Evolutionary conservation across 148 eudicot species (phyloP).

Genomic region (Cornus florida): DNA sequence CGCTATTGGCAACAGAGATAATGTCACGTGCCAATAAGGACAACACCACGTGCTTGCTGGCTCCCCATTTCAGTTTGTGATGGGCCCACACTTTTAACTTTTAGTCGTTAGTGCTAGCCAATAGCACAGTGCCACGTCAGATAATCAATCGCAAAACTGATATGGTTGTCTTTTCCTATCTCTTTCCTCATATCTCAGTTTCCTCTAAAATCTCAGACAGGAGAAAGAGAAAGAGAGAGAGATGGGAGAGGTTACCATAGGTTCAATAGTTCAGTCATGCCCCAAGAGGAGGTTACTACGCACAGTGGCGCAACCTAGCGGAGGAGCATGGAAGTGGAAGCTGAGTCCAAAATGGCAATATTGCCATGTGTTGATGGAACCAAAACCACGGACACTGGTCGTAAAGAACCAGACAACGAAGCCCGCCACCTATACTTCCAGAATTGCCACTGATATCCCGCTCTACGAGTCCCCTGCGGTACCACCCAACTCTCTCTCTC

Average conservation of each 20-base stretch:
- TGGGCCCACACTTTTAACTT: neutral
- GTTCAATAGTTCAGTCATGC: neutral
- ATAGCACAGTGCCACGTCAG: constrained; percentile 2
- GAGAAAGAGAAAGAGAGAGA: neutral
- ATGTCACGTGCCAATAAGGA: neutral
- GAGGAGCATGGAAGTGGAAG: constrained; percentile 1
- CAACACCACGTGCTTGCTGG: no score
- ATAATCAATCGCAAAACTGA: constrained; percentile 13
- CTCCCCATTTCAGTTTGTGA: neutral
- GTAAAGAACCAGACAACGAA: constrained; percentile 36
- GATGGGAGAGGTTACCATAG: neutral
- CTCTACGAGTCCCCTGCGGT: constrained; percentile 74
- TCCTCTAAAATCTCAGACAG: neutral
- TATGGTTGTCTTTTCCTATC: constrained; percentile 9
- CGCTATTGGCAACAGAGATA: no score
- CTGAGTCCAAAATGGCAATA: neutral
- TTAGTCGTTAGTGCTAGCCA: neutral
- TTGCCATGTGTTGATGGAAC: neutral
- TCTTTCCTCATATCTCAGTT: neutral
- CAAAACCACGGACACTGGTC: neutral
- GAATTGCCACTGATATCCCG: constrained; percentile 68
- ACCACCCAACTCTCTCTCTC: neutral
- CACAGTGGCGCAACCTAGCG: neutral
- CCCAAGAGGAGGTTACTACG: neutral
- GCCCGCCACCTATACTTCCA: constrained; percentile 64